Evolutionary conservation across 495 filamentous ascomycete genomes (phyloP).

Genomic region (Xylaria telfairii): DNA sequence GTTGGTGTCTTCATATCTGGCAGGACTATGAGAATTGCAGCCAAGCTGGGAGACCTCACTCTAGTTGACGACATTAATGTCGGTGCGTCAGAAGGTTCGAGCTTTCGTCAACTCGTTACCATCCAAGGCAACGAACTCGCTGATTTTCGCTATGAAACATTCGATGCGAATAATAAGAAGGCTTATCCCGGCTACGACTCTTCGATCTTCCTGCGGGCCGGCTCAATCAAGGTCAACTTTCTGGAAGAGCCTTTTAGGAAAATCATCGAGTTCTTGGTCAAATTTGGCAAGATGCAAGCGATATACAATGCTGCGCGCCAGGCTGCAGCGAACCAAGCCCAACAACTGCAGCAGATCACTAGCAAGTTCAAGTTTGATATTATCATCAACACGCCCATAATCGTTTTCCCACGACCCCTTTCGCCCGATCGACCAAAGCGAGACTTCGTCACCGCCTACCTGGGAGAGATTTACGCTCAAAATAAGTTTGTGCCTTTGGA

Average conservation of each 20-base stretch:
- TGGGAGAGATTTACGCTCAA: slow-evolving; percentile 96
- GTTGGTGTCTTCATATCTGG: slow-evolving; percentile 88
- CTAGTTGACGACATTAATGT: slow-evolving; percentile 94
- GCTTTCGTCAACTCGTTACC: slow-evolving; percentile 84
- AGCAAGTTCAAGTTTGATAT: slow-evolving; percentile 93
- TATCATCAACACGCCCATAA: slow-evolving; percentile 89
- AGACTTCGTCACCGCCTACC: slow-evolving; percentile 87
- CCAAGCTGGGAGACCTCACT: slow-evolving; percentile 83
- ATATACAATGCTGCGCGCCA: slow-evolving; percentile 97
- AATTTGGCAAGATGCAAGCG: slow-evolving; percentile 99
- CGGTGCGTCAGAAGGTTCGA: slow-evolving; percentile 79
- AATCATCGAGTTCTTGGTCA: slow-evolving; percentile 96
- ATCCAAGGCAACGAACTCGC: slow-evolving; percentile 95
- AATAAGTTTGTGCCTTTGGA: slow-evolving; percentile 87
- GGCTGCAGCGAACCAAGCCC: slow-evolving; percentile 93
- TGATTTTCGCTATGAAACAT: slow-evolving; percentile 98
- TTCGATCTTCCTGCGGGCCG: slow-evolving; percentile 84
- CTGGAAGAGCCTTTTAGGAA: slow-evolving; percentile 96
- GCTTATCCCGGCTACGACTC: slow-evolving; percentile 95
- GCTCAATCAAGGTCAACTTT: slow-evolving; percentile 95
- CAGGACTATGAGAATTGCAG: slow-evolving; percentile 81
- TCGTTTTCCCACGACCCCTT: slow-evolving; percentile 86
- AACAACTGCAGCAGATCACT: slow-evolving; percentile 86
- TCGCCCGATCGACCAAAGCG: slow-evolving; percentile 62
- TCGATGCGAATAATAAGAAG: slow-evolving; percentile 70